Percentiles rank a stretch among this genome's conserved stretches.
These are phyloP conservation scores for Escallonia herrerae DNA, from an alignment of 129 eudicot species.

Conservation along the genomic window DNA sequence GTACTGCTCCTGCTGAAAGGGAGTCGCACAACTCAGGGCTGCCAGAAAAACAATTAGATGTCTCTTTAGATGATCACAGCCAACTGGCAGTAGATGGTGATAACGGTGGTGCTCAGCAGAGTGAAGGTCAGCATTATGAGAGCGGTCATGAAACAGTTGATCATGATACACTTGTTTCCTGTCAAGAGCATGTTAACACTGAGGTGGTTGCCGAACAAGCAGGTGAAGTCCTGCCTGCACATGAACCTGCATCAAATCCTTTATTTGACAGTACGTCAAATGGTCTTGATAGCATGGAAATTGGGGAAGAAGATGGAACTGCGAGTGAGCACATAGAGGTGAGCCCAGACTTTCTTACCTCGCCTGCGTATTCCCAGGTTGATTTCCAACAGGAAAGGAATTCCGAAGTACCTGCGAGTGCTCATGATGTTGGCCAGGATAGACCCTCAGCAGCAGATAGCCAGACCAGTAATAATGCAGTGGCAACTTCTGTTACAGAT, in stretches of 20 bases:
- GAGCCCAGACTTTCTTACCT: slow-evolving; percentile 6
- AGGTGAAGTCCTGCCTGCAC: slow-evolving; percentile 25
- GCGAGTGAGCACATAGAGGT: slow-evolving; percentile 28
- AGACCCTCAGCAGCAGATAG: slow-evolving; percentile 30
- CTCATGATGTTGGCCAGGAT: slow-evolving; percentile 13
- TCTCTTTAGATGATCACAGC: slow-evolving; percentile 24
- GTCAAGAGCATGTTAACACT: slow-evolving; percentile 24
- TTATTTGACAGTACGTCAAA: slow-evolving; percentile 13
- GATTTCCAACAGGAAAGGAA: slow-evolving; percentile 16
- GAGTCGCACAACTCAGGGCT: slow-evolving; percentile 32
- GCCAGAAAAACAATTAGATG: slow-evolving; percentile 29
- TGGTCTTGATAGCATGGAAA: slow-evolving; percentile 58
- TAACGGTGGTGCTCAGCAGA: slow-evolving; percentile 31
- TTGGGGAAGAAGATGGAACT: slow-evolving; percentile 43
- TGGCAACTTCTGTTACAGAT: slow-evolving; percentile 20
- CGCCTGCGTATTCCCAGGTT: no score
- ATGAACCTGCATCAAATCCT: slow-evolving; percentile 18
- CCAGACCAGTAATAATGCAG: slow-evolving; percentile 27
- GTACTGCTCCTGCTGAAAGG: slow-evolving; percentile 34
- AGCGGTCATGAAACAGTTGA: slow-evolving; percentile 26
- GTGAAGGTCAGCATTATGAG: slow-evolving; percentile 30
- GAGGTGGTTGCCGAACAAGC: slow-evolving; percentile 31
- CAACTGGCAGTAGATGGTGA: slow-evolving; percentile 34
- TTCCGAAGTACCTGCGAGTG: slow-evolving; percentile 12
- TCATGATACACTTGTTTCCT: slow-evolving; percentile 17